Evolutionary conservation across 352 stramenopile genomes (phyloP), one percentile per base, ranked within the genome.

Genomic region (Blastocystis hominis): DNA sequence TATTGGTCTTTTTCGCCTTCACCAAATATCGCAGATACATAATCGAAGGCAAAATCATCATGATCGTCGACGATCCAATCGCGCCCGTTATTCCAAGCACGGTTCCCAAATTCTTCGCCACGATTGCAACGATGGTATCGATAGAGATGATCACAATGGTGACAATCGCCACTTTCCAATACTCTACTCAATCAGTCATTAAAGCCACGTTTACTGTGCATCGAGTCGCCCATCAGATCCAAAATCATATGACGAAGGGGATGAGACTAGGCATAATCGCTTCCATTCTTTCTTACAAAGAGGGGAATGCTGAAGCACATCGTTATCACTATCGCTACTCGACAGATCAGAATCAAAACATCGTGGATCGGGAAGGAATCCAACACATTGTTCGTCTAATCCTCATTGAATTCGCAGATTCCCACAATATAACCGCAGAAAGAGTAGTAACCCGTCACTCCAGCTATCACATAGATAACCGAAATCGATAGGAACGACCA

Each of bases 221-320:
- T n/a, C 7, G 36, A 54, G 15, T 63, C 15, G 59, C 56, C 56
- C 36, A 80, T 76, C 20, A 80, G 7, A 76, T 63, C 56, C n/a
- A 80, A 34, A 40, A 80, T 76, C 70, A 80, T 80, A 80, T 75
- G n/a, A 7, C 70, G 70, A 63, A 80, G 50, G 6, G 70, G 70
- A 80, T 80, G 70, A 70, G 70, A 75, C 63, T 75, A 75, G 3
- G 24, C 0, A 42, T 75, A 53, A 75, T 38, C 24, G 20, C 5
- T 47, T 6, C 0, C 20, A 6, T 10, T 3, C 24, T 5, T 15
- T 7, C 7, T 5, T 75, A 75, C 56, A 80, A 80, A 80, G 13
- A 80, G 56, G 6, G 70, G 70, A 76, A 80, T 80, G 1, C 50
- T 76, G 70, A 80, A 80, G 53, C 70, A 80, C 56, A 80, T 63